These are phyloP conservation scores for Croton laevigatus DNA, from an alignment of 441 rosid species.

Conservation along the genomic window DNA sequence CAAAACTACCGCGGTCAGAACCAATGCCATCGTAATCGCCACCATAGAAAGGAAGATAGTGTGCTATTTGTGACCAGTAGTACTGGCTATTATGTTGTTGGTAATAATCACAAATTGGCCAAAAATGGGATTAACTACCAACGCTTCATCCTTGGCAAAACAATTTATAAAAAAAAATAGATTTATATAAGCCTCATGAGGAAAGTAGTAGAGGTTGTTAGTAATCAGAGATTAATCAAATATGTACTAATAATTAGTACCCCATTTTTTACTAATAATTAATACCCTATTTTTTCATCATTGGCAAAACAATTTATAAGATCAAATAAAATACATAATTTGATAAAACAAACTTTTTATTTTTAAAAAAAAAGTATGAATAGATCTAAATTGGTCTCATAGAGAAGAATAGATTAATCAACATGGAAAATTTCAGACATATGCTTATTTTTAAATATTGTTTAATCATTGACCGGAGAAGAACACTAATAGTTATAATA, in stretches of 20 bases:
- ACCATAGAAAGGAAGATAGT: no score
- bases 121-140: no score
- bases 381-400: slow-evolving; percentile 48
- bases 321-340: no score
- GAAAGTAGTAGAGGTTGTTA: slow-evolving; percentile 56
- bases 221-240: slow-evolving; percentile 43
- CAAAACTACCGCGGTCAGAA: no score
- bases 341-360: no score
- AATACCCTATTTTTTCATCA: slow-evolving; percentile 41
- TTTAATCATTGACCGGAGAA: slow-evolving; percentile 60
- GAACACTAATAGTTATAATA: accelerated
- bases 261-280: no score
- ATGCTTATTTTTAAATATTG: slow-evolving; percentile 59
- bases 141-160: no score
- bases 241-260: slow-evolving; percentile 4
- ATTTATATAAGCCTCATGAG: slow-evolving; percentile 42
- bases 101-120: no score
- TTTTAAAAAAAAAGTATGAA: no score
- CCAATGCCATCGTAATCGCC: no score
- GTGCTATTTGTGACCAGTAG: no score
- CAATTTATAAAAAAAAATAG: accelerated
- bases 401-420: slow-evolving; percentile 74
- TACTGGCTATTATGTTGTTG: no score
- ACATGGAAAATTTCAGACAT: slow-evolving; percentile 67
- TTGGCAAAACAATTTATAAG: not conserved